phyloP scores from a whole-genome alignment of 345 rosid genomes.

The Eucalyptus guilfoylei region DNA sequence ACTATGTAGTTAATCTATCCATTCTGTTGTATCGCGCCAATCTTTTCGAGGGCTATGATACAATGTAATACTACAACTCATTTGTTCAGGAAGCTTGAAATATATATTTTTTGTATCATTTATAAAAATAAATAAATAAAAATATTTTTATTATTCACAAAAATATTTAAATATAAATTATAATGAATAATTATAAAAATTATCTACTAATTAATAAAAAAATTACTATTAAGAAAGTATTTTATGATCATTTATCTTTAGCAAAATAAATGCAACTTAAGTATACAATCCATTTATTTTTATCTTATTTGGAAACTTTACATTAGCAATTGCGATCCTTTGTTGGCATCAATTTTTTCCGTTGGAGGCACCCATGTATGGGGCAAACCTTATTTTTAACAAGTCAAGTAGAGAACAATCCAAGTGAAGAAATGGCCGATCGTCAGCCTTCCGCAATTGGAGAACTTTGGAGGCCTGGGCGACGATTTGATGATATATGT shows the following conservation, averaged over 20 bases:
- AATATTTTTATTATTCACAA: no score
- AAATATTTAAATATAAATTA: no score
- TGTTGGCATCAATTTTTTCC: neutral
- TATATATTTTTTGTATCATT: neutral
- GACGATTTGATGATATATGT: neutral
- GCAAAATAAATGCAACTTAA: neutral
- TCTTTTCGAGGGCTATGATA: no score
- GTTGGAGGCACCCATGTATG: neutral
- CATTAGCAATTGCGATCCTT: neutral
- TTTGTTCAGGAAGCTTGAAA: neutral
- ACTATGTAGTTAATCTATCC: neutral
- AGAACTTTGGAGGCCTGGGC: neutral
- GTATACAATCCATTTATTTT: no score
- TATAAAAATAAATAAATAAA: no score
- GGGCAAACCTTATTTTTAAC: neutral
- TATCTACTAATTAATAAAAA: no score
- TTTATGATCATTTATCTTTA: no score
- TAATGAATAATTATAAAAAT: no score
- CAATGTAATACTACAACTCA: no score
- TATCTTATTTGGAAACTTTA: neutral
- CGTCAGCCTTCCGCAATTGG: neutral
- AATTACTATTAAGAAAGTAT: no score
- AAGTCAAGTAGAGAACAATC: neutral
- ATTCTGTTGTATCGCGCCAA: fast-evolving
- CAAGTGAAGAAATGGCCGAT: neutral